Base-by-base conservation (phyloP, 2,329 filamentous ascomycete species). In the Phyllosticta paracitricarpa region DNA sequence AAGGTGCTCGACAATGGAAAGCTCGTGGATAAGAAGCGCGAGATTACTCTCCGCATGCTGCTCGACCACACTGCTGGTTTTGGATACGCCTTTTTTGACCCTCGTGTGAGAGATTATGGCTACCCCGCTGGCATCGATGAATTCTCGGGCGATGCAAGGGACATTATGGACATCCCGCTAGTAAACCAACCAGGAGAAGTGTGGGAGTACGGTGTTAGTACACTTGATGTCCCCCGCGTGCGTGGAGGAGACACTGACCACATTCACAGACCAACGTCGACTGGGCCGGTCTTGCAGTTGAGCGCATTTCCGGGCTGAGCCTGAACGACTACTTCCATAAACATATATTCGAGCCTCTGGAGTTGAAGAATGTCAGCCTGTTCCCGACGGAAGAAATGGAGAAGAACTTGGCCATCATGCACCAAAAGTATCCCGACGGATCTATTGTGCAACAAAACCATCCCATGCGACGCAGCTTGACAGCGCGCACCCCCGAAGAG, bases 141-240 rank as follows among this genome's bases (percentile, higher is more conserved):
- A 67, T 83, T 87, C 66, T 79, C 78, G 0, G 81, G 81, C 0
- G 75, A 81, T 5, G 67, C 78, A 17, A 75, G 77, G 33, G 84
- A 83, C 25, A 73, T 86, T 53, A 66, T 78, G 40, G 68, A 72
- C 12, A 69, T 72, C 61, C 82, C 85, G 0, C 70, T 89, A 17
- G 69, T 87, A 1, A 84, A 85, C 64, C 84, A 89, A 64, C 86
- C 86, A 0, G 85, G 85, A 0, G 78, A 80, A 25, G 75, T 75
- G 2, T 89, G 83, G 82, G 78, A 83, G 61, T 88, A 88, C 54
- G 72, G 73, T 1, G 72, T 75, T 66, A 63, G 69, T 65, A 30
- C 24, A 14, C 19, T 7, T 22, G 12, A 19, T 2, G 5, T n/a
- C 14, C 40, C 40, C 7, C 19, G 19, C 19, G 19, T 22, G 5